Percentiles rank a stretch among this genome's conserved stretches.
These are phyloP conservation scores for Dimocarpus longan DNA, from an alignment of 345 rosid species.

Conservation along the genomic window DNA sequence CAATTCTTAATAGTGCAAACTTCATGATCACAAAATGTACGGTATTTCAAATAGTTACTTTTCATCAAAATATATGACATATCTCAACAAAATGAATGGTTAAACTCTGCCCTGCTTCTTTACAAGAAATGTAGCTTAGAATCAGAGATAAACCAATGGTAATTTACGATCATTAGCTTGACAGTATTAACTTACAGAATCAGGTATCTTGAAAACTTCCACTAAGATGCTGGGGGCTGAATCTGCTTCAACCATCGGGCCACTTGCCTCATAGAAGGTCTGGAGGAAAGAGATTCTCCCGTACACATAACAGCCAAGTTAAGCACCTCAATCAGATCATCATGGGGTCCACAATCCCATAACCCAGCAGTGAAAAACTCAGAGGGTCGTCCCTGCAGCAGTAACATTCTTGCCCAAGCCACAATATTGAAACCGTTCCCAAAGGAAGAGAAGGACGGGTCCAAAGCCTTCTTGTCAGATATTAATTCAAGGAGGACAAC, in stretches of 20 bases:
- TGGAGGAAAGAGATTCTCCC: constrained; percentile 46
- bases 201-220: constrained; percentile 26
- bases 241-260: constrained; percentile 46
- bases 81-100: constrained; percentile 12
- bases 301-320: constrained; percentile 47
- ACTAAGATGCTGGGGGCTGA: constrained; percentile 41
- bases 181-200: constrained; percentile 31
- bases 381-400: constrained; percentile 38
- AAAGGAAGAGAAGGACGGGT: not conserved
- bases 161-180: constrained; percentile 24
- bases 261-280: constrained; percentile 60
- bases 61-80: not conserved
- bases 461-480: not conserved
- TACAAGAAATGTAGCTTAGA: constrained; percentile 24
- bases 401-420: constrained; percentile 35
- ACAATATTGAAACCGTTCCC: not conserved
- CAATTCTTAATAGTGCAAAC: not conserved
- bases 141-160: constrained; percentile 25
- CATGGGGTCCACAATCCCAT: constrained; percentile 54
- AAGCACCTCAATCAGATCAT: constrained; percentile 45
- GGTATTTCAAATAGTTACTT: not conserved
- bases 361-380: constrained; percentile 49
- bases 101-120: constrained; percentile 17
- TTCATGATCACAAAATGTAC: not conserved
- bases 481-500: not conserved